Evolutionary conservation across 768 basidiomycete genomes (phyloP), one percentile per base, ranked within the genome.

Genomic region (Stropharia rugosoannulata): DNA sequence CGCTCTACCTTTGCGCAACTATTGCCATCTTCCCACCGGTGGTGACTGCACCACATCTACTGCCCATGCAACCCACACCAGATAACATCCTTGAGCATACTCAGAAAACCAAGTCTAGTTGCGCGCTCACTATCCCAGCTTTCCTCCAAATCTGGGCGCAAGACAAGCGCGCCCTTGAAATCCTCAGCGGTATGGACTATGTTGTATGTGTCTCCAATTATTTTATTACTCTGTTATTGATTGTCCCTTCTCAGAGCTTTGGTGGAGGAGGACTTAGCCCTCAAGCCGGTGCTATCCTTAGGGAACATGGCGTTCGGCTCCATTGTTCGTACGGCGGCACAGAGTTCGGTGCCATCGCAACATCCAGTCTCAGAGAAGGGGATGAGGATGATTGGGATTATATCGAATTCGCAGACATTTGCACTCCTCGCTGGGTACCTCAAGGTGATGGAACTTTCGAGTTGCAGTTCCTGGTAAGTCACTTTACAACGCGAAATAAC

Each of bases 371-470:
- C 7, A 48, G 54, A 9, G 45, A 51, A 27, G 59, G 52, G 7
- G 62, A 66, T 18, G 58, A 62, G 7, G 66, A 69, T 9, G 63
- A 63, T n/a, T 70, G 68, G 63, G 64, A 66, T 5, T 80, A 73
- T 66, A 63, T 73, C 4, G 59, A 63, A 42, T 70, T 73, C 45
- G 57, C 57, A 7, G 65, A 67, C 2, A 59, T 66, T 1, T 55
- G 62, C 1, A 63, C 60, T 13, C 57, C 73, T n/a, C 56, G 70
- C 4, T 78, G 78, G 76, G 57, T 64, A 1, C 57, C 68, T 1
- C 74, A 74, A 40, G 74, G 63, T 0, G 73, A 77, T 36, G 74
- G 69, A n/a, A 68, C 69, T 0, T 76, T 64, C 42, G 78, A 79
- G 41, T 68, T 65, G 22, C 76, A 75, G 22, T 64, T 75, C 15